These are phyloP conservation scores for Fusarium sp. DNA, from an alignment of 2,329 filamentous ascomycete genomes.

Conservation along the genomic window DNA sequence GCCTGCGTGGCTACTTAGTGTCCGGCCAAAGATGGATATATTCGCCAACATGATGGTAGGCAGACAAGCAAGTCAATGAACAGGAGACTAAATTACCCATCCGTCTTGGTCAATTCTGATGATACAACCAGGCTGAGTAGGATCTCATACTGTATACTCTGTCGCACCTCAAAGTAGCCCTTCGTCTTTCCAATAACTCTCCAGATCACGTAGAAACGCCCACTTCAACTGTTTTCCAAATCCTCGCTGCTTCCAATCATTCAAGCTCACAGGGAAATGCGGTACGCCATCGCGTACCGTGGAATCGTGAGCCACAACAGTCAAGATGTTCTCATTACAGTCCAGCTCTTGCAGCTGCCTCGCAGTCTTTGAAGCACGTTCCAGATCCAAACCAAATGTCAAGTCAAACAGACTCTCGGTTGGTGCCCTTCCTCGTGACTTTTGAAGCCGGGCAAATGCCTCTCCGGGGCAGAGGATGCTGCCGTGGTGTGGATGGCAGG, in stretches of 20 bases:
- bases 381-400: conserved; percentile 33
- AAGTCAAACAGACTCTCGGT: conserved; percentile 33
- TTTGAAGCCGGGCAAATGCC: conserved; percentile 24
- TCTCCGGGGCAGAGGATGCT: conserved; percentile 29
- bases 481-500: conserved; percentile 16
- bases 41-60: too few species aligned
- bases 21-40: too few species aligned
- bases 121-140: too few species aligned
- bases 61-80: too few species aligned
- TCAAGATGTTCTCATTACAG: conserved; percentile 34
- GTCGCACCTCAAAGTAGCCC: conserved; percentile 7
- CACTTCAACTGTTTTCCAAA: conserved; percentile 29
- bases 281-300: conserved; percentile 35
- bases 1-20: too few species aligned
- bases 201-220: conserved; percentile 34
- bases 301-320: conserved; percentile 36
- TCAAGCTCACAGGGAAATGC: conserved; percentile 33
- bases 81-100: too few species aligned
- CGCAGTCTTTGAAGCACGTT: conserved; percentile 24
- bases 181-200: conserved; percentile 32
- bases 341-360: conserved; percentile 32
- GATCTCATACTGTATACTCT: too few species aligned
- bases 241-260: conserved; percentile 33
- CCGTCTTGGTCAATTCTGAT: too few species aligned
- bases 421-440: conserved; percentile 28